These are phyloP conservation scores for Sugiyamaella neomexicana DNA, from an alignment of 1,139 yeast genomes.

Conservation along the genomic window DNA sequence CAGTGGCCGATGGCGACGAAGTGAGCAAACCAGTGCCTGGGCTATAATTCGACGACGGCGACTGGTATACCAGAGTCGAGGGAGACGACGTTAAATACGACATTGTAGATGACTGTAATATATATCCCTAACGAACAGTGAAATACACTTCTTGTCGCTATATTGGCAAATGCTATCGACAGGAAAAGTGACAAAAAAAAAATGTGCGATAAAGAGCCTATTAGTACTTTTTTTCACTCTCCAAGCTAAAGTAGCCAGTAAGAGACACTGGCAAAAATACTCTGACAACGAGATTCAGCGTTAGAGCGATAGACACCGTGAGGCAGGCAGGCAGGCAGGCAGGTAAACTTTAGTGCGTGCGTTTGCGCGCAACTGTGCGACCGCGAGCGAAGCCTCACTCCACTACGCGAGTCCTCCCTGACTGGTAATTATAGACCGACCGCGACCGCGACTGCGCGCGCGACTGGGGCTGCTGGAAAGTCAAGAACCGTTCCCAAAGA, in stretches of 20 bases:
- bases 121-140: too few species aligned
- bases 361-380: too few species aligned
- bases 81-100: slow-evolving; percentile 3
- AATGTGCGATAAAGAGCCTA: slow-evolving; percentile 2
- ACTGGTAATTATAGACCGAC: too few species aligned
- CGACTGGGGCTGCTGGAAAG: not conserved
- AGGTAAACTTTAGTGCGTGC: too few species aligned
- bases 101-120: not conserved
- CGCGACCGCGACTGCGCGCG: not conserved
- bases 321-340: too few species aligned
- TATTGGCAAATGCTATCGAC: not conserved
- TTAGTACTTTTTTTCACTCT: slow-evolving; percentile 7
- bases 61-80: slow-evolving; percentile 4
- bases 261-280: too few species aligned
- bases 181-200: slow-evolving; percentile 1
- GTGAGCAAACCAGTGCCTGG: not conserved
- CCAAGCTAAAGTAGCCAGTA: not conserved
- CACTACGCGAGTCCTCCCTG: too few species aligned
- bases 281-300: too few species aligned
- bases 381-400: too few species aligned
- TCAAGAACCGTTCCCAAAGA: not conserved
- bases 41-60: slow-evolving; percentile 8
- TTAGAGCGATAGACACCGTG: not conserved
- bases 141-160: not conserved
- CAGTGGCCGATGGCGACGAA: not conserved